These are phyloP conservation scores for Cystobasidium ongulense DNA, from an alignment of 768 basidiomycete species.

Conservation along the genomic window DNA sequence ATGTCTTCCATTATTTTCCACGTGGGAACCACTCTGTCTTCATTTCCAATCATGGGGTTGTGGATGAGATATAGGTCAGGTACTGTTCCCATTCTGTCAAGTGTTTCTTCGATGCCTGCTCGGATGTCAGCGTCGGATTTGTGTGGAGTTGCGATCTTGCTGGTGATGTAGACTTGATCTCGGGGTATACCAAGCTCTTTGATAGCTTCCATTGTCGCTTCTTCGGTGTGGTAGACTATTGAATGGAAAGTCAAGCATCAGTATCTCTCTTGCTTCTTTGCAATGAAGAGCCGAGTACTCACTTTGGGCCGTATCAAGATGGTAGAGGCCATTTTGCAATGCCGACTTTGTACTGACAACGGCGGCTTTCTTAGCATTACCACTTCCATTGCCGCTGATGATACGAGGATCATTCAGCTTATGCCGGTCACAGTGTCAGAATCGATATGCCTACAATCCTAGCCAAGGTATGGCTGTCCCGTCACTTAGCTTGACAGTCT, in stretches of 20 bases:
- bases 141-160: slow-evolving; percentile 7
- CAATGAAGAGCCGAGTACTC: too few species aligned
- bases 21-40: slow-evolving; percentile 35
- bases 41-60: slow-evolving; percentile 32
- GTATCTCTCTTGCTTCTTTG: not conserved
- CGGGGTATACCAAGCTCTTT: slow-evolving; percentile 31
- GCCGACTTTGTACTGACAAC: slow-evolving; percentile 36
- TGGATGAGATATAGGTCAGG: slow-evolving; percentile 45
- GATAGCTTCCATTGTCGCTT: slow-evolving; percentile 37
- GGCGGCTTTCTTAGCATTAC: slow-evolving; percentile 35
- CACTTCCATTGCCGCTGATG: slow-evolving; percentile 34
- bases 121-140: not conserved
- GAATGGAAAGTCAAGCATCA: not conserved
- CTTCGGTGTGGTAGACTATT: slow-evolving; percentile 41
- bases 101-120: slow-evolving; percentile 39
- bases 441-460: slow-evolving; percentile 40
- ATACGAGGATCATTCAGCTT: not conserved
- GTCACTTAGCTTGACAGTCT: slow-evolving; percentile 41
- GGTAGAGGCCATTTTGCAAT: slow-evolving; percentile 40
- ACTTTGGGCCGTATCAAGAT: slow-evolving; percentile 44
- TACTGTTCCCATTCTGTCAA: slow-evolving; percentile 38
- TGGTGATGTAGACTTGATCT: slow-evolving; percentile 41
- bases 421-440: not conserved
- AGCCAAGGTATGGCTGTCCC: slow-evolving; percentile 43
- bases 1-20: slow-evolving; percentile 39